A percentile compares a stretch with the other conserved stretches of the same genome.
These are phyloP conservation scores for Yarrowia sp. DNA, from an alignment of 805 yeast genomes.

Conservation along the genomic window DNA sequence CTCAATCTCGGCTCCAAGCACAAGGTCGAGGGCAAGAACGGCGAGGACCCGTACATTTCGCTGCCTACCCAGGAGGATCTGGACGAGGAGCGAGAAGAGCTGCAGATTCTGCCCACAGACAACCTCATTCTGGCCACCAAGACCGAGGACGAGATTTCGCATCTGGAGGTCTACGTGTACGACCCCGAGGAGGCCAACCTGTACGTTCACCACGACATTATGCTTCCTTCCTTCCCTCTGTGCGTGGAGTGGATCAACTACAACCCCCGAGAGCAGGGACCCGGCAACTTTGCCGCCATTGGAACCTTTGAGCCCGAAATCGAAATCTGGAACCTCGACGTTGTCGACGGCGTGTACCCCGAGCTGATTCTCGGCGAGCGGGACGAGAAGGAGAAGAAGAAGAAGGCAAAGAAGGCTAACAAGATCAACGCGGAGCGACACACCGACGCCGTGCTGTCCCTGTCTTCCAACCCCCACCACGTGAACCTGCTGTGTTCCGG, in stretches of 20 bases:
- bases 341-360: constrained; percentile 92
- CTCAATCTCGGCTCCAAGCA: constrained; percentile 53
- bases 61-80: constrained; percentile 67
- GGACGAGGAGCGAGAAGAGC: constrained; percentile 80
- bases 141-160: constrained; percentile 94
- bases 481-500: constrained; percentile 90
- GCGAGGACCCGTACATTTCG: constrained; percentile 65
- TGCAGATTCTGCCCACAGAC: constrained; percentile 88
- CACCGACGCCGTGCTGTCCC: constrained; percentile 89
- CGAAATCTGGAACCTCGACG: constrained; percentile 95
- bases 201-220: constrained; percentile 94
- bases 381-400: constrained; percentile 57
- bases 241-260: constrained; percentile 95
- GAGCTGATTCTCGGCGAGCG: constrained; percentile 89
- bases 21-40: constrained; percentile 53
- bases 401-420: constrained; percentile 60
- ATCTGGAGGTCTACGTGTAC: constrained; percentile 89
- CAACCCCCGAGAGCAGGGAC: constrained; percentile 55
- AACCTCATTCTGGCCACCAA: constrained; percentile 88
- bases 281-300: constrained; percentile 92
- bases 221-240: constrained; percentile 96
- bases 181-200: constrained; percentile 74
- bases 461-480: constrained; percentile 80
- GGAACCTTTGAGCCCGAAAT: constrained; percentile 98
- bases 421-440: constrained; percentile 74